Evolutionary conservation across 2,329 filamentous ascomycete species (phyloP), one percentile per base, ranked within the genome.

Genomic region (Knoxdaviesia proteae): DNA sequence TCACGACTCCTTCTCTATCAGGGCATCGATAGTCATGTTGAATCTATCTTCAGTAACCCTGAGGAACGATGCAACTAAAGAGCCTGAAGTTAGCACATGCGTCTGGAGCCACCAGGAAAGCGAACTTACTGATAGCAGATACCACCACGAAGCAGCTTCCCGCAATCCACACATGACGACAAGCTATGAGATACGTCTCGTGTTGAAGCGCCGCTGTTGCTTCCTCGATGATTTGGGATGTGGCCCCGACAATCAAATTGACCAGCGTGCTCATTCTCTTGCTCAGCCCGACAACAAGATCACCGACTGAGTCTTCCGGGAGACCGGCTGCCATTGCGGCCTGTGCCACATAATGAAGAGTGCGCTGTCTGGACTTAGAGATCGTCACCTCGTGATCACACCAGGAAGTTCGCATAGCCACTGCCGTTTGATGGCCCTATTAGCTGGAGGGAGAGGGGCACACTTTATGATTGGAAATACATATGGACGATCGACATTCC

Each of bases 101-200:
- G 20, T 20, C 20, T 3, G 20, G 20, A 20, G 20, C 3, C 20
- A 2, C 20, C 20, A 20, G 20, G 20, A 20, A 20, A 20, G 20
- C 3, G 20, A 20, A 20, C 52, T 35, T 48, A 55, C 52, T 48
- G 36, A 55, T 47, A 2, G 50, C 49, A 8, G 55, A 56, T 9
- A 56, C 33, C 20, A 50, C 54, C 3, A 50, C 46, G 37, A 60
- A 56, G 35, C 45, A 50, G 4, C 46, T 48, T 4, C 47, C 55
- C 36, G 57, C 47, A 31, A 55, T 52, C 58, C 57, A 61, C 3
- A 60, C 54, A 42, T 52, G 40, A 8, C 53, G 47, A 45, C 60
- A 60, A 1, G 49, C 53, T 5, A 46, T 40, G 1, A 46, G 45
- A 45, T 56, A 58, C 6, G 57, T 55, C 8, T 52, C 48, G 1